These are phyloP conservation scores for Blastobotrys niveus DNA, from an alignment of 1,139 yeast species.

Conservation along the genomic window DNA sequence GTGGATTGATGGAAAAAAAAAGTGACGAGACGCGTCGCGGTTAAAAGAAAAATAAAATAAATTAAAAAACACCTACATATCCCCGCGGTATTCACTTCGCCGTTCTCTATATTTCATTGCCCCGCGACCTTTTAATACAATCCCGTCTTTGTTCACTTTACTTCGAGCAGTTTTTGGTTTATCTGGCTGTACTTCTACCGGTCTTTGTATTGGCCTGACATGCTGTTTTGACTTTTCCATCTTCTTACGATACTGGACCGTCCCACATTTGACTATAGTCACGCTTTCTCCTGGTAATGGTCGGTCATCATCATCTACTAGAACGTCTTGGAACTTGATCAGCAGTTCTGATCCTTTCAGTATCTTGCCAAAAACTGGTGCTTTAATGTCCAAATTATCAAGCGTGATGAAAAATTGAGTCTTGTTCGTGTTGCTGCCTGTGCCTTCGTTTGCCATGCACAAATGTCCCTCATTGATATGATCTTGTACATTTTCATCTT, in stretches of 20 bases:
- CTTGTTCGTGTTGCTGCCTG: conserved; percentile 50
- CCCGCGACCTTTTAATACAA: conserved; percentile 31
- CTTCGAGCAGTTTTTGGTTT: neutral
- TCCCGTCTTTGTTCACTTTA: neutral
- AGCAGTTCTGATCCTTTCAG: conserved; percentile 65
- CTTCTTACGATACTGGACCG: conserved; percentile 21
- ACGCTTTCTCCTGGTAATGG: conserved; percentile 42
- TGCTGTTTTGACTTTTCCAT: too few relatives aligned
- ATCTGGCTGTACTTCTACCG: conserved; percentile 7
- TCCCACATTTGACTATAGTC: conserved; percentile 57
- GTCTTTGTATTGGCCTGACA: conserved; percentile 5
- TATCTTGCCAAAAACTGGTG: conserved; percentile 58
- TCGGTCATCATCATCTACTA: conserved; percentile 32
- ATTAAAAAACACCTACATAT: neutral
- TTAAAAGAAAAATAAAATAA: neutral
- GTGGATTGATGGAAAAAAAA: neutral
- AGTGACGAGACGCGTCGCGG: too few relatives aligned
- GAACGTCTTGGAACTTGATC: conserved; percentile 26
- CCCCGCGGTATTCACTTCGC: conserved; percentile 7
- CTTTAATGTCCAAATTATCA: conserved; percentile 10
- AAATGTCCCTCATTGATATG: conserved; percentile 28
- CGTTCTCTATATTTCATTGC: conserved; percentile 27
- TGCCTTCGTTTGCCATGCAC: conserved; percentile 64
- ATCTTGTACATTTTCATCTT: conserved; percentile 51
- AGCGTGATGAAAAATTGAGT: conserved; percentile 68